A percentile compares a stretch with the other conserved stretches of the same genome.
These are phyloP conservation scores for Raffaelea albimanens DNA, from an alignment of 2,329 filamentous ascomycete species.

Conservation along the genomic window DNA sequence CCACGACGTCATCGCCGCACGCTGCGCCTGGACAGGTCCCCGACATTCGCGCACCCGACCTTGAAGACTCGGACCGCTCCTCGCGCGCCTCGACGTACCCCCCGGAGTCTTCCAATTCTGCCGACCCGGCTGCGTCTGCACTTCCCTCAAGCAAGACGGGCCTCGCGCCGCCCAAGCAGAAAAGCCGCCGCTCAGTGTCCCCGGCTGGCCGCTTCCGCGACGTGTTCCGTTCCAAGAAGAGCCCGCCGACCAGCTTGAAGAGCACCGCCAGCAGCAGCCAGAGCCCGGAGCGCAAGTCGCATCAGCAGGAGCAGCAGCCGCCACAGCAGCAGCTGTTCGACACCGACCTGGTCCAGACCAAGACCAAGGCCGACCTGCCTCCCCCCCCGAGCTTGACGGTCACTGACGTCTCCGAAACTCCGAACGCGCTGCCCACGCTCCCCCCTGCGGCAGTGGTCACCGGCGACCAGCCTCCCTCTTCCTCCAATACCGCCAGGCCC, in stretches of 20 bases:
- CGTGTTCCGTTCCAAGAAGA: conserved; percentile 55
- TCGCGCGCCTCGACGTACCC: conserved; percentile 29
- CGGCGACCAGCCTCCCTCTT: neutral
- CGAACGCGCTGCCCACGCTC: conserved; percentile 5
- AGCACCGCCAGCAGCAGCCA: conserved; percentile 33
- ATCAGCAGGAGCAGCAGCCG: neutral
- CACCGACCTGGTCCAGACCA: conserved; percentile 7
- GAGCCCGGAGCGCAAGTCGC: conserved; percentile 19
- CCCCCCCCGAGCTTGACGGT: neutral
- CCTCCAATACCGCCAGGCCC: neutral
- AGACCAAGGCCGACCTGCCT: neutral
- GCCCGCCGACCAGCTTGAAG: conserved; percentile 21
- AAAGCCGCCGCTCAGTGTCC: conserved; percentile 52
- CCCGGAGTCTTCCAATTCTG: conserved; percentile 20
- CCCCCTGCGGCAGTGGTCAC: neutral
- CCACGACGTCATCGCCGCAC: conserved; percentile 60
- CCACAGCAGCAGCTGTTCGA: neutral
- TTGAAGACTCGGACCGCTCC: conserved; percentile 16
- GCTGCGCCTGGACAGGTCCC: conserved; percentile 48
- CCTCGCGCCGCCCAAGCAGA: conserved; percentile 31
- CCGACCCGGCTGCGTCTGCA: conserved; percentile 21
- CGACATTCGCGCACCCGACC: conserved; percentile 29
- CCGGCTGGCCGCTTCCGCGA: conserved; percentile 63
- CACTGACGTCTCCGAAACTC: conserved; percentile 4
- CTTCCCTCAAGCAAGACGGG: conserved; percentile 25